Percentiles rank a stretch among this genome's conserved stretches.
Conservation (phyloP, 768 basidiomycete genomes). For the Suillus brevipes region DNA sequence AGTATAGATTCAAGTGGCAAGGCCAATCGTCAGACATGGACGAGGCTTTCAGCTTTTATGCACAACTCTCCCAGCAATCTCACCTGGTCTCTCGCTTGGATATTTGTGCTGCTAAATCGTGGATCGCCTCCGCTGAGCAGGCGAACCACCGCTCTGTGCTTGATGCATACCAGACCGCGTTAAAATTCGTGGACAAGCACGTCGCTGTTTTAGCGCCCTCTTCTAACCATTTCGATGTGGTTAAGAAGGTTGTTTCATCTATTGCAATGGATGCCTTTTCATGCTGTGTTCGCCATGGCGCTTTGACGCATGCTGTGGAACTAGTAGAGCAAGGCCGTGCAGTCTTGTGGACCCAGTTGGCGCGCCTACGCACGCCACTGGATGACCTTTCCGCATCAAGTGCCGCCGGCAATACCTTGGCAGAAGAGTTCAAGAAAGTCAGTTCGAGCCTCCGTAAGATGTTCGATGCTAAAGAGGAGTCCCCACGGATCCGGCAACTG, state of each 20-base stretch:
- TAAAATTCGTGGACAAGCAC: constrained; percentile 25
- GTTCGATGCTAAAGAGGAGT: not conserved
- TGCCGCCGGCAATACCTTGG: not conserved
- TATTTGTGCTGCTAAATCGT: constrained; percentile 22
- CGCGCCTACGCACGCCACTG: constrained; percentile 24
- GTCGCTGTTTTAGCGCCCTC: constrained; percentile 17
- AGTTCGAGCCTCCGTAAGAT: constrained; percentile 8
- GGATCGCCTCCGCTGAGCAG: constrained; percentile 21
- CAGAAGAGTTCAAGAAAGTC: constrained; percentile 9
- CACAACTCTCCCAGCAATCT: constrained; percentile 19
- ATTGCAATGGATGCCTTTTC: constrained; percentile 8
- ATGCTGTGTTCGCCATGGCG: constrained; percentile 13
- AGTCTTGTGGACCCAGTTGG: constrained; percentile 29
- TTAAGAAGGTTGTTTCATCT: not conserved
- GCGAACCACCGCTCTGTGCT: constrained; percentile 25
- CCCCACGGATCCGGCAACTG: constrained; percentile 13
- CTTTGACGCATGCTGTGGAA: constrained; percentile 21
- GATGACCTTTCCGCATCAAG: constrained; percentile 19
- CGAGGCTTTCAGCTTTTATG: constrained; percentile 20
- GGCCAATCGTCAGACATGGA: constrained; percentile 23
- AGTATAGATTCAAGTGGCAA: constrained; percentile 22
- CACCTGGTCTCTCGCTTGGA: constrained; percentile 16
- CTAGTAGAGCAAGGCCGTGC: constrained; percentile 32
- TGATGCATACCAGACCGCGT: constrained; percentile 26
- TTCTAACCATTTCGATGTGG: constrained; percentile 12